Evolutionary conservation across 768 basidiomycete species (phyloP).

Genomic region (Leccinum barrowsii): DNA sequence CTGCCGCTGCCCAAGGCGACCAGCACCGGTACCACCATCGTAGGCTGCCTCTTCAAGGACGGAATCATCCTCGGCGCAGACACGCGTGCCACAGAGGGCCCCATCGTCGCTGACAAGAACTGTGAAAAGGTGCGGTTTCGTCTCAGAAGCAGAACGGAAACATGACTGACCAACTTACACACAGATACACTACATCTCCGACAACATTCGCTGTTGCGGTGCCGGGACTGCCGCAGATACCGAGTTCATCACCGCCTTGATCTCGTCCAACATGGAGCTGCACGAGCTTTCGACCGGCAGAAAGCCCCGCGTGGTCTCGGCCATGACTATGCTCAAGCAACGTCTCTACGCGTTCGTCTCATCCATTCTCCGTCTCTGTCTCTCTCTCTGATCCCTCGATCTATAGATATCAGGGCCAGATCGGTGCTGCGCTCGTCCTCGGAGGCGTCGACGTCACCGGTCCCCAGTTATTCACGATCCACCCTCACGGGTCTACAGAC

Average conservation of each 20-base stretch:
- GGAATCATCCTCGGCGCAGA: slow-evolving; percentile 96
- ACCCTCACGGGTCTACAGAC: slow-evolving; percentile 96
- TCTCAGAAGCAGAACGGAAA: neutral
- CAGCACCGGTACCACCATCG: slow-evolving; percentile 96
- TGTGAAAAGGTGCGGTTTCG: slow-evolving; percentile 82
- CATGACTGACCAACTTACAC: neutral
- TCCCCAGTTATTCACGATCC: slow-evolving; percentile 92
- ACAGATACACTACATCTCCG: slow-evolving; percentile 96
- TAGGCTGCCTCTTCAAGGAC: slow-evolving; percentile 89
- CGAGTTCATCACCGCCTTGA: slow-evolving; percentile 90
- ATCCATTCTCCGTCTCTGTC: neutral
- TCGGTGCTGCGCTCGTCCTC: slow-evolving; percentile 94
- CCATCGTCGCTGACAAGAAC: slow-evolving; percentile 98
- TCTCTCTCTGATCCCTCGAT: neutral
- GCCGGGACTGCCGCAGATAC: slow-evolving; percentile 99
- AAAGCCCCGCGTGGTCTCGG: slow-evolving; percentile 91
- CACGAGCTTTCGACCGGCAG: slow-evolving; percentile 88
- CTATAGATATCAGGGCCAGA: slow-evolving; percentile 81
- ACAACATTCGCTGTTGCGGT: slow-evolving; percentile 95
- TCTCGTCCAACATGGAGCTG: slow-evolving; percentile 93
- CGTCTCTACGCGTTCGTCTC: slow-evolving; percentile 77
- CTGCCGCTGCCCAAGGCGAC: slow-evolving; percentile 78
- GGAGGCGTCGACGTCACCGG: slow-evolving; percentile 96
- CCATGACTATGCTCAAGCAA: slow-evolving; percentile 99
- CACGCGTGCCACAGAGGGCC: slow-evolving; percentile 91